A percentile compares a stretch with the other conserved stretches of the same genome.
Conservation (phyloP, 1,284 basidiomycete species). For the Ustilago hordei region DNA sequence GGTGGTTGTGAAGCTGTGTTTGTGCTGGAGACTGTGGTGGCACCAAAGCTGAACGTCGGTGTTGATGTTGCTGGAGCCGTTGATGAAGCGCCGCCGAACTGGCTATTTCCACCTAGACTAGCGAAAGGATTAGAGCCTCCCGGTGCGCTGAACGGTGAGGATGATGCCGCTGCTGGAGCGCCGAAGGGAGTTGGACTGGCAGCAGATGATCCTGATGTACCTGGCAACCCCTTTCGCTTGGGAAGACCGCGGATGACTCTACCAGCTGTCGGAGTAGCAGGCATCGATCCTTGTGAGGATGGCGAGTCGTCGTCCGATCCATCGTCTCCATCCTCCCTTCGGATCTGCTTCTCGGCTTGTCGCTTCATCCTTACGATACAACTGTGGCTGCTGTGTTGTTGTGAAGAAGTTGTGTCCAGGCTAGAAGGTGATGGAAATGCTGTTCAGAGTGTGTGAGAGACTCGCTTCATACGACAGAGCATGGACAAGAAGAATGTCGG, state of each 20-base stretch:
- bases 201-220: conserved; percentile 21
- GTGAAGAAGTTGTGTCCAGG: background rate
- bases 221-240: conserved; percentile 27
- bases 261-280: conserved; percentile 34
- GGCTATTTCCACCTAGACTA: conserved; percentile 18
- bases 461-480: conserved; percentile 1
- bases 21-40: conserved; percentile 9
- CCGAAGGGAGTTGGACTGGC: conserved; percentile 20
- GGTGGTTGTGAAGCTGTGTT: conserved; percentile 15
- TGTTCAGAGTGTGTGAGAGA: background rate
- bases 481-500: conserved; percentile 19
- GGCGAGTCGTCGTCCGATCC: conserved; percentile 43
- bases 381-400: background rate
- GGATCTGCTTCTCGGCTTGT: conserved; percentile 51
- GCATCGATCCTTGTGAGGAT: conserved; percentile 31
- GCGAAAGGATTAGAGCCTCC: conserved; percentile 38
- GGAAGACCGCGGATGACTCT: conserved; percentile 44
- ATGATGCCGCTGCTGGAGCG: conserved; percentile 12
- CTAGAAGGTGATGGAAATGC: too few relatives aligned
- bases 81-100: conserved; percentile 23
- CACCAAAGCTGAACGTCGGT: conserved; percentile 36
- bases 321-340: conserved; percentile 47
- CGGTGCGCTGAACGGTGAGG: conserved; percentile 19
- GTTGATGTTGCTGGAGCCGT: conserved; percentile 17
- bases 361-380: conserved; percentile 35